Evolutionary conservation across 352 stramenopile genomes (phyloP), one percentile per base, ranked within the genome.

Genomic region (Globisporangium okanoganense): DNA sequence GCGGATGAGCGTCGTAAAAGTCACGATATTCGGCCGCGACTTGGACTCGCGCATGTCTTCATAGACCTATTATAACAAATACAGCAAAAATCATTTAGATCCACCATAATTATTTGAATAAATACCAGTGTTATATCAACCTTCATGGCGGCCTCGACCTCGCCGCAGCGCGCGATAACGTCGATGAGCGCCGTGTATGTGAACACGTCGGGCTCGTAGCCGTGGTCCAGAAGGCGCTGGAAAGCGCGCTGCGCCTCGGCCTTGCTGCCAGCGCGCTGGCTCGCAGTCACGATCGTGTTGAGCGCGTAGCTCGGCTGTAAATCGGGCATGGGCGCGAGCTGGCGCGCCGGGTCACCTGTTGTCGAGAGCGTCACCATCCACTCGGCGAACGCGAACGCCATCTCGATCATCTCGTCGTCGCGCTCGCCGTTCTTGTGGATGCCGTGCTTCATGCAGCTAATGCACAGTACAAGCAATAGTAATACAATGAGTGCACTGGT

Each of bases 181-280:
- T 92, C 82, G 54, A 92, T 90, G n/a, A 92, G 70, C 57, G 82
- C 82, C 47, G 82, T 92, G 67, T 90, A 90, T 36, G 82, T 86
- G 67, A 92, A 92, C 64, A 92, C 79, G 53, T 92, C 82, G 0
- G 82, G 82, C 54, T 82, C 71, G 57, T 81, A 92, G 14, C 78
- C 76, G 62, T 88, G 70, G 29, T 40, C 22, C 7, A 65, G 18
- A 0, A 87, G 53, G 56, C 87, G 45, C 13, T 84, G 66, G 45
- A 92, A 92, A 22, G 79, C 82, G 60, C 79, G 78, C 55, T 74
- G 62, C 2, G 82, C 82, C n/a, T 88, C 80, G 16, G 56, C 31
- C 18, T 82, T 68, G 44, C 78, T 87, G 0, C 80, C 79, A 10
- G 73, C 79, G 16, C 79, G 79, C 62, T 92, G 82, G 54, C 82